Base-by-base conservation (phyloP, 202 grass and related monocot species). In the Dendrocalamus latiflorus region DNA sequence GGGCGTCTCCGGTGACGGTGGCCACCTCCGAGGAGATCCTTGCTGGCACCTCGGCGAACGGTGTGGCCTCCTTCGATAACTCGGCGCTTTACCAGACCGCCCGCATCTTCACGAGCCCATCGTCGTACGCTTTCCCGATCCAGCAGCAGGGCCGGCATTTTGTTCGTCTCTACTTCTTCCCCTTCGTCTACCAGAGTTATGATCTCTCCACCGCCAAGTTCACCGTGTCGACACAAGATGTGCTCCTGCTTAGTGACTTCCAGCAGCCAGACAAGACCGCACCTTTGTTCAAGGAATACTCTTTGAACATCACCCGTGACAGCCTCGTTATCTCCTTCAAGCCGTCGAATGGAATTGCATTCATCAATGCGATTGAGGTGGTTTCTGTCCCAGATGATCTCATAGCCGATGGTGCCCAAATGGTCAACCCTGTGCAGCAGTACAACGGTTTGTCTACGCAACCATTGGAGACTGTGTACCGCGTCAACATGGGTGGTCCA, bases 331-430 rank as follows among this genome's bases (percentile, higher is more conserved):
- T 98, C 41, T 98, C 95, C 42, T 95, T 98, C 80, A 83, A 88
- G 81, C 95, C 95, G 0, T 86, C 89, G 0, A 90, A 90, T 33
- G 87, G 85, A 70, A 61, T 93, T n/a, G 93, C 95, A 24, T 98
- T 98, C 83, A 75, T 98, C 79, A 98, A 92, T 22, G 95, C 95
- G 9, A 90, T 95, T 75, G 95, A 98, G 70, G 92, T 98, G 38
- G 25, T 93, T 77, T 98, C 95, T 1, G 69, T 89, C 22, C 95
- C 95, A 10, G 91, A 92, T 83, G 70, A 90, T 81, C 91, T 98
- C 81, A 90, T 98, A 14, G 14, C 0, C 0, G 89, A 90, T 68
- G 7, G 0, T 17, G 93, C 91, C 15, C 87, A 77, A 22, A 93
- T 83, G 55, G 89, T 98, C 70, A 81, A 88, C 70, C 94, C 91